Base-by-base conservation (phyloP, 192 early-diverging fungal genomes). In the Martensiomyces pterosporus region DNA sequence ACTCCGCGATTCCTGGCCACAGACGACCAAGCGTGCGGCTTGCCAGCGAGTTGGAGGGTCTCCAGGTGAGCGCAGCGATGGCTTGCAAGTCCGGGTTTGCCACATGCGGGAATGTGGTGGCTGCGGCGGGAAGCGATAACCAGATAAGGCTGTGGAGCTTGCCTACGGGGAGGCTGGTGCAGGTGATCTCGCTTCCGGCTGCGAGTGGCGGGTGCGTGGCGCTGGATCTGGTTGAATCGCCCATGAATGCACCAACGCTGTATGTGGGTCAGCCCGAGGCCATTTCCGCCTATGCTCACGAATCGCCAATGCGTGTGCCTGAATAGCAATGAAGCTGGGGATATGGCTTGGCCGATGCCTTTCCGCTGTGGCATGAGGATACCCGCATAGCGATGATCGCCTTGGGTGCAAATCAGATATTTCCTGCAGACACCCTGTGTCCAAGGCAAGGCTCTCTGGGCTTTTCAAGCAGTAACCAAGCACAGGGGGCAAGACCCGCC, bases 81-180 rank as follows among this genome's bases (percentile, higher is more conserved):
- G 39, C 61, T 16, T 35, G 42, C 12, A 50, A 43, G 24, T 48
- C 64, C 25, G 68, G 68, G 6, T 64, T 72, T 39, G 39, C 26
- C 12, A 35, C 50, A 10, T 21, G 39, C 22, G 26, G 46, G 7
- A 61, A 55, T 26, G 40, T 56, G 18, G 57, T 64, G 32, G 60
- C 49, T 10, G 54, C 56, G 0, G 68, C 68, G 1, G 43, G 47
- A 34, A 51, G 47, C 34, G 68, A 72, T 40, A 60, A 48, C 36
- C 47, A 40, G 4, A 40, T 72, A 24, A 51, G 53, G 9, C 3
- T 72, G 9, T 72, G 68, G 68, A 49, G 52, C 12, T 38, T 64
- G 49, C 38, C 34, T 8, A 60, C 44, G 1, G 61, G 55, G 13
- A 36, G 32, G 9, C 44, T 36, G 25, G 40, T 72, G 27, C 51